Conservation (phyloP, 163 green algal genomes). For the Scenedesmus sp. region DNA sequence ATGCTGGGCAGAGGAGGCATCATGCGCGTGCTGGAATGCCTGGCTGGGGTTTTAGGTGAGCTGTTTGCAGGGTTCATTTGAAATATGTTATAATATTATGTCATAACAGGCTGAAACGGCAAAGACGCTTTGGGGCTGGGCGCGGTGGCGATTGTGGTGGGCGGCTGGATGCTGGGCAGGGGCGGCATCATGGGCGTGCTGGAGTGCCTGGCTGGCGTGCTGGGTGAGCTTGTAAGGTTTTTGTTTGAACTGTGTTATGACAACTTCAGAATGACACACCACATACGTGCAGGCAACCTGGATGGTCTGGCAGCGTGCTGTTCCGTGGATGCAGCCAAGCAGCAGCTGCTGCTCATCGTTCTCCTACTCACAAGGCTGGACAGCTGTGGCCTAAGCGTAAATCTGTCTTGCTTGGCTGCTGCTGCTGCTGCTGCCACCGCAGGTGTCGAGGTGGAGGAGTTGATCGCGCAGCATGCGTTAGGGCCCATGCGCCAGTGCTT, state of each 20-base stretch:
- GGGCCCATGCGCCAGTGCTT: constrained; percentile 38
- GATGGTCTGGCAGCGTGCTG: too few species aligned
- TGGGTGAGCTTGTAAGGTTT: neutral
- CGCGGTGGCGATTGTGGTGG: neutral
- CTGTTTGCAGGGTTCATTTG: neutral
- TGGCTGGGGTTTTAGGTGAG: constrained; percentile 36
- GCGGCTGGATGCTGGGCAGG: neutral
- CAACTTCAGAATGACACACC: too few species aligned
- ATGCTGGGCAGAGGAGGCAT: constrained; percentile 3
- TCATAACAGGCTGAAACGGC: too few species aligned
- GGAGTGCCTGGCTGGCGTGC: neutral
- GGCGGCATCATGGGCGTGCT: neutral
- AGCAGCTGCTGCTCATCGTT: neutral
- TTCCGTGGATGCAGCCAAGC: too few species aligned
- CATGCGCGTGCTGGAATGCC: constrained; percentile 4
- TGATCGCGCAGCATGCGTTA: constrained; percentile 37
- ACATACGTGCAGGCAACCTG: too few species aligned
- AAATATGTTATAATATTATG: neutral
- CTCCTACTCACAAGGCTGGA: too few species aligned
- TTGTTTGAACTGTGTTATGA: neutral
- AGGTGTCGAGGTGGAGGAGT: constrained; percentile 48
- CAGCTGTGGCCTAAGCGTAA: neutral
- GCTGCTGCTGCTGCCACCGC: neutral
- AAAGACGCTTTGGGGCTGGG: too few species aligned
- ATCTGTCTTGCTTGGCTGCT: neutral